Percentiles rank a stretch among this genome's conserved stretches.
Evolutionary conservation across 352 stramenopile species (phyloP).

Genomic region (Phytophthora podocarpi): DNA sequence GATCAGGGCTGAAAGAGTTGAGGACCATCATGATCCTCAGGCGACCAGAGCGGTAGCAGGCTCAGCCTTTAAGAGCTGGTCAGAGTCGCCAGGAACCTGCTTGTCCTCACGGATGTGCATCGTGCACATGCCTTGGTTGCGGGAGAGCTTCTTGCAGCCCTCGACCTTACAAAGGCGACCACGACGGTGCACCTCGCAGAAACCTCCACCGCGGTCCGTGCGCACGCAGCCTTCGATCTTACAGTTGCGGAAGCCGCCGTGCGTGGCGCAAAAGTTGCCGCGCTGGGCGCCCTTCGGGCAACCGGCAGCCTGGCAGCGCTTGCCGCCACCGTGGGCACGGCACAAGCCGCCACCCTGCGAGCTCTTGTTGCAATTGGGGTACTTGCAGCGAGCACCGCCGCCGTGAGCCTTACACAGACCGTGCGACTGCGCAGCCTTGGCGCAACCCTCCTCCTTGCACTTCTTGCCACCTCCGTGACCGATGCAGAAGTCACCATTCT

Average conservation of each 20-base stretch:
- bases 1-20: background rate
- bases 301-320: conserved; percentile 71
- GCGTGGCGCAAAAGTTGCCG: conserved; percentile 85
- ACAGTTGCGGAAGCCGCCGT: conserved; percentile 88
- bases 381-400: conserved; percentile 84
- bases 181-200: conserved; percentile 86
- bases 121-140: conserved; percentile 90
- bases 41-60: conserved; percentile 11
- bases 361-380: conserved; percentile 83
- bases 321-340: conserved; percentile 78
- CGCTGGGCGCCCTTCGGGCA: conserved; percentile 85
- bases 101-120: conserved; percentile 90
- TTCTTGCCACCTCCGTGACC: conserved; percentile 88
- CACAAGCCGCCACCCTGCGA: conserved; percentile 80
- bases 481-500: conserved; percentile 90
- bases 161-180: conserved; percentile 83
- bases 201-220: conserved; percentile 82
- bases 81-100: conserved; percentile 38
- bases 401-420: conserved; percentile 87
- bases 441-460: conserved; percentile 82
- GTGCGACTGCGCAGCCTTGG: conserved; percentile 86
- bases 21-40: conserved; percentile 1
- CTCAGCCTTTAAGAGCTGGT: background rate
- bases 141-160: conserved; percentile 88
- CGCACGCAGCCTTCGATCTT: conserved; percentile 85